Base-by-base conservation (phyloP, 2,329 filamentous ascomycete genomes). In the Paecilomyces sp. region DNA sequence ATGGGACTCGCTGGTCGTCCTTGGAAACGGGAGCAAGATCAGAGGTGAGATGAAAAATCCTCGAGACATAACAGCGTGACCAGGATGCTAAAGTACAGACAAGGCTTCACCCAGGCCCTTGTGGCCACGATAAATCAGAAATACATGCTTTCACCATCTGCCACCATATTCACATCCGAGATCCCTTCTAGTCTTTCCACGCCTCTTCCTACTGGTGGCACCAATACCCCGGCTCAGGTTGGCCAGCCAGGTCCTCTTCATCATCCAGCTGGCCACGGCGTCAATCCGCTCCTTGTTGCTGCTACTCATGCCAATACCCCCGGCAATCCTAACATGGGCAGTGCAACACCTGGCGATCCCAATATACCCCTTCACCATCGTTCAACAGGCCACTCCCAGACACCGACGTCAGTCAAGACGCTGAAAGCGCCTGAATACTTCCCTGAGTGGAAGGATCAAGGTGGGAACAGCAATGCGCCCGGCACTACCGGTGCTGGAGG, bases 101-200 rank as follows among this genome's bases (percentile, higher is more conserved):
- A 41, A 79, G 92, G 94, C 4, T 93, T 99, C 73, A 92, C 90
- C 65, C 92, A 97, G 68, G 91, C 93, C 65, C 86, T 99, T 55
- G 74, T 97, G 41, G 84, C 89, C 67, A 92, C 87, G 0, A 84
- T 99, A 36, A 85, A 85, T 41, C 84, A 88, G 55, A 92, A 92
- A 64, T 94, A 96, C 74, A 84, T 97, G 58, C 87, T 99, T 65
- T 96, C 92, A 1, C 94, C 94, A 30, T 93, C 91, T 1, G 92
- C 91, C 56, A 97, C 92, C 51, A 97, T 97, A 69, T 97, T 97
- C 81, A 96, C 92, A 36, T 96, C 92, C 24, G 94, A 99, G 75
- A 86, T 97, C 41, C 94, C 94, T 7, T 97, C 92, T 8, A 93
- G 94, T 76, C 85, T 97, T 71, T 92, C 90, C 31, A 97, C 94